Conservation (phyloP, 1,284 basidiomycete genomes). For the Cutaneotrichosporon dermatis region DNA sequence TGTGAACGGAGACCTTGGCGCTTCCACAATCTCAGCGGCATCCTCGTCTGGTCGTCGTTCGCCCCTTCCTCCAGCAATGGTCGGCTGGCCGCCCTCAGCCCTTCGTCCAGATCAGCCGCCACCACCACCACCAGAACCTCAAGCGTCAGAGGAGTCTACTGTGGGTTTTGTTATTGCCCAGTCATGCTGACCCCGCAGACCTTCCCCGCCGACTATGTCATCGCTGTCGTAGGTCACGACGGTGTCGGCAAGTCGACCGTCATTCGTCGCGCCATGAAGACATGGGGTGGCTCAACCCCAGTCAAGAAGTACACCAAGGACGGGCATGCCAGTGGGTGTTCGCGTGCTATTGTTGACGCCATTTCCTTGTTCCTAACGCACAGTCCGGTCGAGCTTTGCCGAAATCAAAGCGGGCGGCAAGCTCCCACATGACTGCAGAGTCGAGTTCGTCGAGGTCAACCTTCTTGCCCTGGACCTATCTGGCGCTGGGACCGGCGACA, state of each 20-base stretch:
- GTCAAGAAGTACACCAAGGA: conserved; percentile 16
- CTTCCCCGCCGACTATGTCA: conserved; percentile 22
- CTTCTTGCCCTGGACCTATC: conserved; percentile 25
- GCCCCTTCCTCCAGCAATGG: background rate
- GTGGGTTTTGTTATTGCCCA: background rate
- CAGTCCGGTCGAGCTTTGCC: conserved; percentile 37
- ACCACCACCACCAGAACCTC: background rate
- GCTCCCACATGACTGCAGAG: conserved; percentile 28
- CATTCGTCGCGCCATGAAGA: conserved; percentile 37
- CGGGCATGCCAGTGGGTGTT: conserved; percentile 23
- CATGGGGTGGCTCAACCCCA: conserved; percentile 36
- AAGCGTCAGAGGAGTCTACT: background rate
- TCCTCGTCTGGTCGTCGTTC: background rate
- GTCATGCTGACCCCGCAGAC: too few species aligned
- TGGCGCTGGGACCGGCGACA: conserved; percentile 1
- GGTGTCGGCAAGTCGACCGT: conserved; percentile 44
- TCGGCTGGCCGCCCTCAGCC: background rate
- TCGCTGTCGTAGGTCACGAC: conserved; percentile 43
- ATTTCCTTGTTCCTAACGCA: conserved; percentile 3
- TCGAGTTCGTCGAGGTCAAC: conserved; percentile 45
- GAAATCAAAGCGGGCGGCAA: conserved; percentile 38
- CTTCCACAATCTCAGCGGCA: background rate
- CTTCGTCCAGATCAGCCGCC: background rate
- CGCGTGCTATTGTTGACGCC: too few species aligned
- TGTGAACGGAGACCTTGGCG: background rate